Evolutionary conservation across 148 eudicot genomes (phyloP).

Genomic region (Camellia lanceoleosa): DNA sequence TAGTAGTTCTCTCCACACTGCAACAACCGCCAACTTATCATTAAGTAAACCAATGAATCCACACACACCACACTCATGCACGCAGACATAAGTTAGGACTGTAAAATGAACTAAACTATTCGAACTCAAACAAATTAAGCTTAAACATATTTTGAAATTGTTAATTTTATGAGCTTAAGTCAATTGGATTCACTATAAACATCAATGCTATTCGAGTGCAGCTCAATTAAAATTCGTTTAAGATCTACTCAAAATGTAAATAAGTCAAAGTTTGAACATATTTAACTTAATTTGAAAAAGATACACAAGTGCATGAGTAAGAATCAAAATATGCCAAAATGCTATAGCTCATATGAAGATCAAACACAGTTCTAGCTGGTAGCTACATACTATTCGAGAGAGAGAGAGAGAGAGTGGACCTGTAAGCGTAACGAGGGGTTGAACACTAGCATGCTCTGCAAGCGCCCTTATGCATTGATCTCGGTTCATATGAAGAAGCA

Average conservation of each 20-base stretch:
- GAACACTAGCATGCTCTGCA: conserved; percentile 59
- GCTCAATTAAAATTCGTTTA: too few species aligned
- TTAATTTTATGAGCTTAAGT: too few species aligned
- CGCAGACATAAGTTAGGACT: neutral
- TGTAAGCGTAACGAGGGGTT: conserved; percentile 60
- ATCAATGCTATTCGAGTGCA: too few species aligned
- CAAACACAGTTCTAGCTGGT: too few species aligned
- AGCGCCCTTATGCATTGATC: conserved; percentile 69
- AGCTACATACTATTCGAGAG: neutral
- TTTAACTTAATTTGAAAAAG: too few species aligned
- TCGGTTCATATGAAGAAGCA: conserved; percentile 62
- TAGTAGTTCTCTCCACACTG: conserved; percentile 73
- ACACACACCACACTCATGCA: neutral
- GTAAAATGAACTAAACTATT: too few species aligned
- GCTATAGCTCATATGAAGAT: neutral
- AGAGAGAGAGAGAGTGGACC: conserved; percentile 28
- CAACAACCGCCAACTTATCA: neutral
- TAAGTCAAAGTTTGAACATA: too few species aligned
- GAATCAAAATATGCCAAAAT: neutral
- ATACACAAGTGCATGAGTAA: neutral
- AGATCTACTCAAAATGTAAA: too few species aligned
- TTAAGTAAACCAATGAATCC: neutral
- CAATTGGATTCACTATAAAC: too few species aligned
- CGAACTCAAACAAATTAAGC: too few species aligned
- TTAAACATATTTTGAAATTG: too few species aligned